These are phyloP conservation scores for Trichosporon faecale DNA, from an alignment of 1,284 basidiomycete genomes.

Conservation along the genomic window DNA sequence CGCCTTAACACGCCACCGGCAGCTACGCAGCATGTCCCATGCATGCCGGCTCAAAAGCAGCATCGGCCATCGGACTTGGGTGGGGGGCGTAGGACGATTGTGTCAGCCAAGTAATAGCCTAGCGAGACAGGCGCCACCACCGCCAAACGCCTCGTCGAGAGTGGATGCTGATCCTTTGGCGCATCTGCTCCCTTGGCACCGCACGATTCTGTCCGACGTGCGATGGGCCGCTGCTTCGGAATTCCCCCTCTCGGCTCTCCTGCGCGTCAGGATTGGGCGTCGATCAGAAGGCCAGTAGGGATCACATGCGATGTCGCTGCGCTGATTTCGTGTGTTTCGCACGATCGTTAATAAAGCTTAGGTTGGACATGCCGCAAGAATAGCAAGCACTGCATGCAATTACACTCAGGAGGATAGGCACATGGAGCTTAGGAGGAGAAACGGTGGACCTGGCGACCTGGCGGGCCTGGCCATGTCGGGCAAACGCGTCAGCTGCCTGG, in stretches of 20 bases:
- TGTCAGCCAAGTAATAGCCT: background rate
- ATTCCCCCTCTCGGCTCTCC: background rate
- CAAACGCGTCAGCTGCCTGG: background rate
- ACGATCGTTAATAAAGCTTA: background rate
- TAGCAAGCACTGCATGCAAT: background rate
- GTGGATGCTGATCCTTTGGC: background rate
- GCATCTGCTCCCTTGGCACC: background rate
- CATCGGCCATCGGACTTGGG: background rate
- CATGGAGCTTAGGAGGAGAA: background rate
- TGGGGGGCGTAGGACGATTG: background rate
- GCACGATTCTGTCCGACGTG: background rate
- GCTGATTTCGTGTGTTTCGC: background rate
- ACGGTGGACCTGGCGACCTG: background rate
- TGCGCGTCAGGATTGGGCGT: background rate
- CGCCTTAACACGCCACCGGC: background rate
- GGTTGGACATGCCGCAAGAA: background rate
- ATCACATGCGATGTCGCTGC: background rate
- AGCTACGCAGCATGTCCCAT: background rate
- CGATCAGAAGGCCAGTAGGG: background rate
- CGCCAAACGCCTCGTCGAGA: background rate
- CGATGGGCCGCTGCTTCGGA: background rate
- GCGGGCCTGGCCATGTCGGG: background rate
- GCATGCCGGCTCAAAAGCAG: background rate
- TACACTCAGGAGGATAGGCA: background rate
- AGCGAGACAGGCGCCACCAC: background rate